Percentiles rank a stretch among this genome's conserved stretches.
These are phyloP conservation scores for Metschnikowia continentalis DNA, from an alignment of 805 yeast genomes.

Conservation along the genomic window DNA sequence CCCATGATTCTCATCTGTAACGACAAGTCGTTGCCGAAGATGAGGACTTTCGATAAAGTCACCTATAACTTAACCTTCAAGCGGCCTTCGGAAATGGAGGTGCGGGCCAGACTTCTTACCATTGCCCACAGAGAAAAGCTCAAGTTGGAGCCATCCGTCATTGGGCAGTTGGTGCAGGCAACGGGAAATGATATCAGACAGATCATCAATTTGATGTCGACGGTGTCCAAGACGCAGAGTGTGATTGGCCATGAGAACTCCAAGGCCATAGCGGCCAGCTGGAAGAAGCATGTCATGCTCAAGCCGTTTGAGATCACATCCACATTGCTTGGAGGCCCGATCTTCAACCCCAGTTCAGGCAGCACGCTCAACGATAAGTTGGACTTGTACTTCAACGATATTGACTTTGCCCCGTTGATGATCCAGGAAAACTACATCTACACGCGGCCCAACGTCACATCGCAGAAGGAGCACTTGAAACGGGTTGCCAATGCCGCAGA, in stretches of 20 bases:
- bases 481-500: conserved; percentile 78
- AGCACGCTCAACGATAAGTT: conserved; percentile 73
- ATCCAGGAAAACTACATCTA: conserved; percentile 85
- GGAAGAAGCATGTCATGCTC: conserved; percentile 88
- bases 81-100: conserved; percentile 79
- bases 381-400: conserved; percentile 88
- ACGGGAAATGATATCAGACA: conserved; percentile 93
- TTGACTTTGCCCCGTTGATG: conserved; percentile 93
- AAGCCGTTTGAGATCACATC: conserved; percentile 90
- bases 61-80: conserved; percentile 79
- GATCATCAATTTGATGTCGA: conserved; percentile 82
- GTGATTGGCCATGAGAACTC: conserved; percentile 60
- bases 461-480: conserved; percentile 51
- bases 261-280: conserved; percentile 56
- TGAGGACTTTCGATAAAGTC: conserved; percentile 90
- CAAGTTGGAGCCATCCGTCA: conserved; percentile 71
- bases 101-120: conserved; percentile 81
- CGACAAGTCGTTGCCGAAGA: conserved; percentile 86
- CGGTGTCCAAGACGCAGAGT: conserved; percentile 72
- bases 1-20: conserved; percentile 94
- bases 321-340: conserved; percentile 54
- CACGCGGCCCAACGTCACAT: conserved; percentile 52
- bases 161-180: conserved; percentile 79
- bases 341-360: conserved; percentile 50
- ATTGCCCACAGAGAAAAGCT: conserved; percentile 84